Percentiles rank a stretch among this genome's conserved stretches.
These are phyloP conservation scores for Leccinellum rugosiceps DNA, from an alignment of 768 basidiomycete genomes.

Conservation along the genomic window DNA sequence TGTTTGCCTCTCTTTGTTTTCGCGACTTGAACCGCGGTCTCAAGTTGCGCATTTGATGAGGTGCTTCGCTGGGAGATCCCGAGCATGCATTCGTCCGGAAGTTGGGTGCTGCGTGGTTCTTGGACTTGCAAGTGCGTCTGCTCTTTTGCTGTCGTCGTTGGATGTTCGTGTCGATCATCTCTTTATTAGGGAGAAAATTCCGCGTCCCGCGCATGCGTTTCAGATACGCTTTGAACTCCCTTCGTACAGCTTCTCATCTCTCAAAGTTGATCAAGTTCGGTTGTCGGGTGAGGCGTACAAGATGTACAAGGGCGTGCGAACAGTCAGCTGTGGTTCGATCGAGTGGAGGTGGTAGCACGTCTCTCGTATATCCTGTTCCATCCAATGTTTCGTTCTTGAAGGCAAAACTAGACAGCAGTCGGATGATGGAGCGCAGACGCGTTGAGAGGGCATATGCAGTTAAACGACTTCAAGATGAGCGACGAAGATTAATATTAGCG, in stretches of 20 bases:
- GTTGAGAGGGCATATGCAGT: constrained; percentile 9
- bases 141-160: background rate
- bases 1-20: background rate
- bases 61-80: constrained; percentile 78
- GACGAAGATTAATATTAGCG: constrained; percentile 11
- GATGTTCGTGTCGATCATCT: background rate
- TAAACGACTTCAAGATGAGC: constrained; percentile 16
- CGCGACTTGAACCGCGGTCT: background rate
- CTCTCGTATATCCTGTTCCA: background rate
- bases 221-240: constrained; percentile 70
- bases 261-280: constrained; percentile 85
- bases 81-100: constrained; percentile 60
- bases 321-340: constrained; percentile 36
- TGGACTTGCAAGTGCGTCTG: constrained; percentile 60
- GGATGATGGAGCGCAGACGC: background rate
- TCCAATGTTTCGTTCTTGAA: background rate
- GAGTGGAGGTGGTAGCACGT: constrained; percentile 33
- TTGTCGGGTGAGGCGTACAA: constrained; percentile 80
- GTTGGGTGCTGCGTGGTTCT: constrained; percentile 73
- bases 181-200: constrained; percentile 35
- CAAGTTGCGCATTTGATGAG: constrained; percentile 34
- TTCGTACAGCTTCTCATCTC: constrained; percentile 67
- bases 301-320: constrained; percentile 88
- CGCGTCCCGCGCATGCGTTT: constrained; percentile 73
- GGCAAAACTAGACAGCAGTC: background rate